Evolutionary conservation across 441 rosid genomes (phyloP), one percentile per base, ranked within the genome.

Genomic region (Pelargonium australe): DNA sequence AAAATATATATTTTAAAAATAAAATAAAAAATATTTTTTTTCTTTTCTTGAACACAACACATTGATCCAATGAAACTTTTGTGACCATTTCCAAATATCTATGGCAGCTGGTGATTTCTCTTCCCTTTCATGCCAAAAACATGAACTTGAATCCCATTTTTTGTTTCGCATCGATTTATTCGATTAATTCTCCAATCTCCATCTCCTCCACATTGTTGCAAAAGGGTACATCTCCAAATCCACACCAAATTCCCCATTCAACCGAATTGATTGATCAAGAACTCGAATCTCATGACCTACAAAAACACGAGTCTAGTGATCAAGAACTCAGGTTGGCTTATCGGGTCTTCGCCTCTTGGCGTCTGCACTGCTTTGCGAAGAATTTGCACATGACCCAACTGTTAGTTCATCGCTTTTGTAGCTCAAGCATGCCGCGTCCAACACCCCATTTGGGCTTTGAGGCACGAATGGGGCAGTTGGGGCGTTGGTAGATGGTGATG

Each of bases 341-440:
- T 58, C 68, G 74, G 73, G 80, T 82, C 81, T 84, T 79, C 84
- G 84, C 80, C 77, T 89, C 71, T 84, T 84, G 63, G 34, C 74
- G 75, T 77, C 83, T 67, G 82, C 80, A 74, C 64, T 77, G 16
- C n/a, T 58, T 10, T 76, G 73, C 8, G 84, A 80, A 64, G 82
- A 79, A 72, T 71, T 80, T 76, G 85, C 78, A 81, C 81, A 84
- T 73, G 84, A 79, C 71, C 77, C 84, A 82, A 81, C 81, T 76
- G 80, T 83, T 68, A 68, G 71, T 65, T 81, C 85, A 66, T 86
- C 88, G 73, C 78, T 84, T 78, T 77, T 79, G 69, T 77, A 80
- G 85, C 91, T 85, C 81, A 84, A 80, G 77, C 85, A 82, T 63
- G 82, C 69, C 17, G 81, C 81, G 62, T 85, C 89, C 77, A 87